Percentiles rank a stretch among this genome's conserved stretches.
These are phyloP conservation scores for Teunomyces cretensis DNA, from an alignment of 805 yeast genomes.

Conservation along the genomic window DNA sequence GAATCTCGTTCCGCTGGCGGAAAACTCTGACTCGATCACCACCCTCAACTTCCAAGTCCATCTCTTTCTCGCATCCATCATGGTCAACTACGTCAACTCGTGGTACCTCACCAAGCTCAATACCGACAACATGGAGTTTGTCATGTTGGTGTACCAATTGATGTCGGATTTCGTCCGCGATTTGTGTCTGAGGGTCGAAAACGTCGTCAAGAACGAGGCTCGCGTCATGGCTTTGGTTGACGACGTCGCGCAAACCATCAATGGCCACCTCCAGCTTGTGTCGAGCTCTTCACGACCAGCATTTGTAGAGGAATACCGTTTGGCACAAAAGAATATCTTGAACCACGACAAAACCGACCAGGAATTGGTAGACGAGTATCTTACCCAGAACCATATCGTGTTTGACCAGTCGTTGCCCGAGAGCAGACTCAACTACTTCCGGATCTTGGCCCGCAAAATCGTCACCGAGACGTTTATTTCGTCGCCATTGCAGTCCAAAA, in stretches of 20 bases:
- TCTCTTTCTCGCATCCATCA: conserved; percentile 33
- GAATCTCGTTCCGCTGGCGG: conserved; percentile 17
- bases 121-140: conserved; percentile 31
- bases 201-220: conserved; percentile 10
- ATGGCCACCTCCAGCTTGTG: conserved; percentile 18
- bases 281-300: not conserved
- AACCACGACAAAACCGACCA: not conserved
- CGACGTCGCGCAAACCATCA: conserved; percentile 21
- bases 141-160: conserved; percentile 23
- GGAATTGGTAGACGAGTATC: conserved; percentile 3
- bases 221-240: conserved; percentile 17
- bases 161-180: conserved; percentile 26
- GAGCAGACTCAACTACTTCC: conserved; percentile 16
- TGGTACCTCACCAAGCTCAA: conserved; percentile 24
- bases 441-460: conserved; percentile 23
- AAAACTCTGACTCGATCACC: conserved; percentile 4
- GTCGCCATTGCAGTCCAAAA: conserved; percentile 21
- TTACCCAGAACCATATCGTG: conserved; percentile 16
- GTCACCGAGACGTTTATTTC: conserved; percentile 15
- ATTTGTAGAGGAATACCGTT: not conserved
- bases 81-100: conserved; percentile 13
- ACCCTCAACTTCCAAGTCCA: conserved; percentile 36
- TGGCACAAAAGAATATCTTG: not conserved
- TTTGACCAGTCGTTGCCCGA: conserved; percentile 11
- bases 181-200: conserved; percentile 18